Conservation (phyloP, 2,329 filamentous ascomycete genomes). For the Ophiocordyceps australis region DNA sequence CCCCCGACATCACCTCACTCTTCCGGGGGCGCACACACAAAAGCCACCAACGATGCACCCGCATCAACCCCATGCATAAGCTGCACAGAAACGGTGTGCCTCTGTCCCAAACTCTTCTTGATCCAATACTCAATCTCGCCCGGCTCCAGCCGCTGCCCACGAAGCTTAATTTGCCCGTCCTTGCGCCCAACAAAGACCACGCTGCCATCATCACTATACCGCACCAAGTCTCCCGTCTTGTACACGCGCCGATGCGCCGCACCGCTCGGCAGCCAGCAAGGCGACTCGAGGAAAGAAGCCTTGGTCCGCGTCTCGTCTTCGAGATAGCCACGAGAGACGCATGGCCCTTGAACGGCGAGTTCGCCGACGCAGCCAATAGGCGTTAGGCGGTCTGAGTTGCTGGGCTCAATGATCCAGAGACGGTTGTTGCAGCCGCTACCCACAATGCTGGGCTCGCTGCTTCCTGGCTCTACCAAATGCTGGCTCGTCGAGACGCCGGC, state of each 20-base stretch:
- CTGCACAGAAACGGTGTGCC: too few relatives aligned
- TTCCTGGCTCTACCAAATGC: not conserved
- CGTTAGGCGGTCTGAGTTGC: not conserved
- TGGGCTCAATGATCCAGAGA: conserved; percentile 1
- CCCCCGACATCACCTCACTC: too few relatives aligned
- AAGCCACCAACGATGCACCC: too few relatives aligned
- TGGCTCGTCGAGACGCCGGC: conserved; percentile 1
- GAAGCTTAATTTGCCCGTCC: not conserved
- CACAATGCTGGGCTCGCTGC: conserved; percentile 1
- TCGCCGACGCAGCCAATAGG: conserved; percentile 3
- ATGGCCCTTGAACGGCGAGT: conserved; percentile 2
- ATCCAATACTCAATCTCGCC: not conserved
- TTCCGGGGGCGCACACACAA: too few relatives aligned
- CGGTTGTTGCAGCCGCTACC: conserved; percentile 6
- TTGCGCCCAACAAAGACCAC: not conserved
- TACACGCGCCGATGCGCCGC: not conserved
- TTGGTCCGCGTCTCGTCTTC: not conserved
- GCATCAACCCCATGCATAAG: too few relatives aligned
- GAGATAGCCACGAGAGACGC: conserved; percentile 2
- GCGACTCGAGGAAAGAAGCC: not conserved
- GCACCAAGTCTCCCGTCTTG: not conserved
- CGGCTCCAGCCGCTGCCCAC: not conserved
- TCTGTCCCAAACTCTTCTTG: too few relatives aligned
- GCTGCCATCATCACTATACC: not conserved
- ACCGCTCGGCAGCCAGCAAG: not conserved